Conservation (phyloP, 768 basidiomycete species). For the Solioccasus polychromus region DNA sequence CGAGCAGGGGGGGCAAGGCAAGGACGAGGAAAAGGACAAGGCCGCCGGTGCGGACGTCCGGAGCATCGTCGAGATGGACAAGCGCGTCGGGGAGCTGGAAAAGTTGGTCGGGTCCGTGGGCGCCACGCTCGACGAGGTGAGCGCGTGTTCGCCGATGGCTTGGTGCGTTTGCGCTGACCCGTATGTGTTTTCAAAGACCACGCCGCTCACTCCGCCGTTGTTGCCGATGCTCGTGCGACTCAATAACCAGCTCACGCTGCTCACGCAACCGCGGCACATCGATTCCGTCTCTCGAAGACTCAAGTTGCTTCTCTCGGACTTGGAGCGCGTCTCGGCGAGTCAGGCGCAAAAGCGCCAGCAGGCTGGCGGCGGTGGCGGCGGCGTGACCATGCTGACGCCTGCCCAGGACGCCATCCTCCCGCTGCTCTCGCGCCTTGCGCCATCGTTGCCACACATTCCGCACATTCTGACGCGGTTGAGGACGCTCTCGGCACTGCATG, state of each 20-base stretch:
- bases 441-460: constrained; percentile 77
- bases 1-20: neutral
- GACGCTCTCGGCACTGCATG: constrained; percentile 79
- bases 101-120: constrained; percentile 79
- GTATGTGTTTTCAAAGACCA: constrained; percentile 42
- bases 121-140: constrained; percentile 78
- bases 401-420: constrained; percentile 65
- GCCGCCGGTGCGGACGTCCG: constrained; percentile 27
- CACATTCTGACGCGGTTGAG: constrained; percentile 88
- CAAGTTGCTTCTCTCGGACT: constrained; percentile 87
- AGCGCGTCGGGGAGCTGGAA: constrained; percentile 81
- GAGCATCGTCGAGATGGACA: constrained; percentile 72
- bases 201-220: constrained; percentile 76
- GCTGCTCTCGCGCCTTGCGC: constrained; percentile 65
- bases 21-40: neutral
- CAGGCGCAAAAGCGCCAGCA: constrained; percentile 26
- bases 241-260: constrained; percentile 79
- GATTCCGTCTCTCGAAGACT: constrained; percentile 93
- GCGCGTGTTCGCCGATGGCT: constrained; percentile 10
- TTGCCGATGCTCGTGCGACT: constrained; percentile 78
- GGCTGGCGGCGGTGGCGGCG: constrained; percentile 10
- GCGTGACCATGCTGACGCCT: constrained; percentile 23
- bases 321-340: constrained; percentile 71
- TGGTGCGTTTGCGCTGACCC: constrained; percentile 3
- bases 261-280: constrained; percentile 94